A percentile compares a stretch with the other conserved stretches of the same genome.
phyloP scores from a whole-genome alignment of 495 filamentous ascomycete genomes.

The Pyrenula massariospora region DNA sequence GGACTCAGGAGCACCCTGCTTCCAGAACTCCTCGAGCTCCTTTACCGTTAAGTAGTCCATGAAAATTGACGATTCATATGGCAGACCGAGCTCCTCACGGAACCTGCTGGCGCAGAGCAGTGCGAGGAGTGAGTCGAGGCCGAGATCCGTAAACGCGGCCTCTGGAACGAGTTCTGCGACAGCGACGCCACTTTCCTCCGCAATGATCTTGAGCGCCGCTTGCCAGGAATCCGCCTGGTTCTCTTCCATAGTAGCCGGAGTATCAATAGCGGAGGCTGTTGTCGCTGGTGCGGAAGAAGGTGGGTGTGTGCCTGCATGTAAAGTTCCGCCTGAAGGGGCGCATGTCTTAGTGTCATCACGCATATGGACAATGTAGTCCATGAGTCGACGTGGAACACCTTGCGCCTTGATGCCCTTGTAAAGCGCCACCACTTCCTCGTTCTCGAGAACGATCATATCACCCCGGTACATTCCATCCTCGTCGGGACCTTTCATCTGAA shows the following conservation, averaged over 20 bases:
- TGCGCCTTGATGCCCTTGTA: neutral
- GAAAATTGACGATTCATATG: constrained; percentile 1
- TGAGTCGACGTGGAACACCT: constrained; percentile 7
- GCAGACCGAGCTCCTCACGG: constrained; percentile 43
- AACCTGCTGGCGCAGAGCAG: constrained; percentile 40
- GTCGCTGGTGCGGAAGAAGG: too few relatives aligned
- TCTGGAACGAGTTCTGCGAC: constrained; percentile 25
- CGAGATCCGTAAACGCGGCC: constrained; percentile 41
- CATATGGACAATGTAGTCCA: constrained; percentile 1
- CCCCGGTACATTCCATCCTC: constrained; percentile 19
- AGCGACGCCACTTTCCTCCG: constrained; percentile 7
- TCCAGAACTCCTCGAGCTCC: too few relatives aligned
- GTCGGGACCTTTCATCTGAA: constrained; percentile 21
- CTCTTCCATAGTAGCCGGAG: too few relatives aligned
- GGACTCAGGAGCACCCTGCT: too few relatives aligned
- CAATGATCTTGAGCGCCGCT: too few relatives aligned
- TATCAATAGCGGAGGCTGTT: too few relatives aligned
- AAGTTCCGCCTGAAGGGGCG: too few relatives aligned
- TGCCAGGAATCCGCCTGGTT: too few relatives aligned
- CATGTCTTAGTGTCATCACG: too few relatives aligned
- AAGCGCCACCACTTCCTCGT: constrained; percentile 16
- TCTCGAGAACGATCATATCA: constrained; percentile 28
- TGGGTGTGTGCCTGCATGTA: too few relatives aligned
- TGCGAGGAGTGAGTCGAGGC: constrained; percentile 50
- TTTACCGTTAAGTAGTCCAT: constrained; percentile 1